Conservation (phyloP, 139 green algal species). For the Deuterostichococcus epilithicus region DNA sequence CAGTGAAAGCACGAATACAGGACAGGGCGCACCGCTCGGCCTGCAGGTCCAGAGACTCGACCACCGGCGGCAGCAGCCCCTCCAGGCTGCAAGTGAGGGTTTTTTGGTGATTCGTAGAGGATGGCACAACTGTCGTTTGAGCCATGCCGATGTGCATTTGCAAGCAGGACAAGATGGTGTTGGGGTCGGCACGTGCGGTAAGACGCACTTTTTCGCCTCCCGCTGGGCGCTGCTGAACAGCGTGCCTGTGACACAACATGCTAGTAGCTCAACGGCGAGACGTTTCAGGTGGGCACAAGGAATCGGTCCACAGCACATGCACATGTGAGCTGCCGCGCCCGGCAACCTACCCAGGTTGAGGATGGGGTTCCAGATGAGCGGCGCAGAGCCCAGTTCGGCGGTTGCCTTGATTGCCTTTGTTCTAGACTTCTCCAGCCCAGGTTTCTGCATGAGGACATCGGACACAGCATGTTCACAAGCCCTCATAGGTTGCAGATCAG, state of each 20-base stretch:
- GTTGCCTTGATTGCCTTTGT: slow-evolving; percentile 1
- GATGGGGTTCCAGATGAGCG: slow-evolving; percentile 13
- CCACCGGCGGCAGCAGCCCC: slow-evolving; percentile 36
- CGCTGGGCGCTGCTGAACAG: slow-evolving; percentile 24
- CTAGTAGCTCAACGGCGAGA: not conserved
- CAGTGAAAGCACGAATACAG: not conserved
- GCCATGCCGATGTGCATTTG: not conserved
- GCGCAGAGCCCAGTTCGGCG: slow-evolving; percentile 1
- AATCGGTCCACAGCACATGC: not conserved
- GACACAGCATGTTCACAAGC: not conserved
- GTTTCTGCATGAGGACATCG: not conserved
- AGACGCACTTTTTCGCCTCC: not conserved
- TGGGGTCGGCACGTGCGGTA: not conserved
- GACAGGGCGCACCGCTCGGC: slow-evolving; percentile 19
- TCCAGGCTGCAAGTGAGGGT: slow-evolving; percentile 21
- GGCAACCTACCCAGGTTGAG: slow-evolving; percentile 16
- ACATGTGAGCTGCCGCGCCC: not conserved
- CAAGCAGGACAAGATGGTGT: not conserved
- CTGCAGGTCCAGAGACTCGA: slow-evolving; percentile 38
- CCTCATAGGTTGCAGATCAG: no score
- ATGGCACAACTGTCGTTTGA: not conserved
- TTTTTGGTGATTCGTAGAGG: not conserved
- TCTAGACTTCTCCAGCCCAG: not conserved
- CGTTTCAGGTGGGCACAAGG: not conserved
- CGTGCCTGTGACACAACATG: slow-evolving; percentile 9